phyloP scores from a whole-genome alignment of 202 grass and related monocot species.

The Musa balbisiana region DNA sequence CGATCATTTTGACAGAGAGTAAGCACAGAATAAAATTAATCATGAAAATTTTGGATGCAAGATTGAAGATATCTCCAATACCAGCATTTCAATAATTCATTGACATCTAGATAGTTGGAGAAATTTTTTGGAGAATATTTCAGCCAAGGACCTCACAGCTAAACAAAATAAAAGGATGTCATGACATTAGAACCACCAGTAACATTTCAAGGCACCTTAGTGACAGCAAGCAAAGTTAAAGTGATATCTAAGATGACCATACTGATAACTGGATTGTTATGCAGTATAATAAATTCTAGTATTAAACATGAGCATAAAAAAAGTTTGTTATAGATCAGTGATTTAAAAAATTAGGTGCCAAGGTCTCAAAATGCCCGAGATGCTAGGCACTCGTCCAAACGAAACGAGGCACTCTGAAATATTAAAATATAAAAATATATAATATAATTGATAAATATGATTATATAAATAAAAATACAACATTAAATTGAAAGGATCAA shows the following conservation, averaged over 20 bases:
- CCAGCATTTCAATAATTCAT: no score
- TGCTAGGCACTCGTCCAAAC: no score
- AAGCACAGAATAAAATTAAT: no score
- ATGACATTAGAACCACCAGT: not conserved
- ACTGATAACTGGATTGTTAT: not conserved
- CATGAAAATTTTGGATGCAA: no score
- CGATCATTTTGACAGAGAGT: no score
- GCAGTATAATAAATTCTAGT: not conserved
- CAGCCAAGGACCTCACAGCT: not conserved
- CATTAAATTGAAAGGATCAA: no score
- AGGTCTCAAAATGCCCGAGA: no score
- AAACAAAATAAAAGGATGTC: not conserved
- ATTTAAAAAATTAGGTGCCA: not conserved
- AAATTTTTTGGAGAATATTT: not conserved
- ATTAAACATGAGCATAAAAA: not conserved
- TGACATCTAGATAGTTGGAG: not conserved
- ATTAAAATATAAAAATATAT: no score
- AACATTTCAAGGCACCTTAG: not conserved
- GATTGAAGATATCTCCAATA: no score
- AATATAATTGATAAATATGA: no score
- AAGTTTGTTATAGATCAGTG: not conserved
- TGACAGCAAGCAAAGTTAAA: not conserved
- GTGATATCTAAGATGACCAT: not conserved
- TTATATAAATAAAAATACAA: no score
- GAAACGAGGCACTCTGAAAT: no score